These are phyloP conservation scores for Candida chilensis DNA, from an alignment of 805 yeast species.

Conservation along the genomic window DNA sequence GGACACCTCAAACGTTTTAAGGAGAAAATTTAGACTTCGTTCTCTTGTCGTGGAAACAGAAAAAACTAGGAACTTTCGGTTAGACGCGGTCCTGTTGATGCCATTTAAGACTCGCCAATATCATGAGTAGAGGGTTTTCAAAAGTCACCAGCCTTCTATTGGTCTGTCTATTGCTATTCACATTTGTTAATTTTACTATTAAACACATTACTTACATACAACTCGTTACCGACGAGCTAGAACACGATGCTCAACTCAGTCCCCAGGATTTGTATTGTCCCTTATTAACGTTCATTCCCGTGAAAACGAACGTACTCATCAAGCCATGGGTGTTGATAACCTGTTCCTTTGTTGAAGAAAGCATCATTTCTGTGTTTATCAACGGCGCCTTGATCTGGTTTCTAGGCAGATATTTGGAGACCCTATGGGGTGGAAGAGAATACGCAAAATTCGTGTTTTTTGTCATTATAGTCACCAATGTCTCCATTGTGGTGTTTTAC, in stretches of 20 bases:
- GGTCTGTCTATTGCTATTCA: constrained; percentile 18
- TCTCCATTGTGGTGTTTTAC: constrained; percentile 17
- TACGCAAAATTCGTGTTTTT: constrained; percentile 35
- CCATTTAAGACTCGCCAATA: too few relatives aligned
- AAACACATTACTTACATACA: constrained; percentile 28
- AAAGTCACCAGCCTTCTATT: constrained; percentile 22
- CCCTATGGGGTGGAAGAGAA: constrained; percentile 53
- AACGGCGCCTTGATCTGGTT: constrained; percentile 30
- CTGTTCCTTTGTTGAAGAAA: constrained; percentile 35
- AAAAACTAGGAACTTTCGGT: too few relatives aligned
- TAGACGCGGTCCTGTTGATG: too few relatives aligned
- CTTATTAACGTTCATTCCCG: constrained; percentile 38
- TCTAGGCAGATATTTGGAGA: constrained; percentile 58
- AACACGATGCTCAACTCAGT: constrained; percentile 16
- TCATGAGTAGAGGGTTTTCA: constrained; percentile 9
- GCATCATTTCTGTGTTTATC: constrained; percentile 23
- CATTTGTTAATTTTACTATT: constrained; percentile 20
- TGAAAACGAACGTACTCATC: constrained; percentile 22
- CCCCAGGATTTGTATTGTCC: constrained; percentile 41
- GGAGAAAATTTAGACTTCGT: too few relatives aligned
- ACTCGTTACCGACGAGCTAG: constrained; percentile 5
- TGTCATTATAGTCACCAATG: constrained; percentile 23
- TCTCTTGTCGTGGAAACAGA: too few relatives aligned
- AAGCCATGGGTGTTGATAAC: constrained; percentile 46
- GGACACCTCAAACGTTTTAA: too few relatives aligned